Evolutionary conservation across 495 filamentous ascomycete genomes (phyloP).

Genomic region (Tuber borchii): DNA sequence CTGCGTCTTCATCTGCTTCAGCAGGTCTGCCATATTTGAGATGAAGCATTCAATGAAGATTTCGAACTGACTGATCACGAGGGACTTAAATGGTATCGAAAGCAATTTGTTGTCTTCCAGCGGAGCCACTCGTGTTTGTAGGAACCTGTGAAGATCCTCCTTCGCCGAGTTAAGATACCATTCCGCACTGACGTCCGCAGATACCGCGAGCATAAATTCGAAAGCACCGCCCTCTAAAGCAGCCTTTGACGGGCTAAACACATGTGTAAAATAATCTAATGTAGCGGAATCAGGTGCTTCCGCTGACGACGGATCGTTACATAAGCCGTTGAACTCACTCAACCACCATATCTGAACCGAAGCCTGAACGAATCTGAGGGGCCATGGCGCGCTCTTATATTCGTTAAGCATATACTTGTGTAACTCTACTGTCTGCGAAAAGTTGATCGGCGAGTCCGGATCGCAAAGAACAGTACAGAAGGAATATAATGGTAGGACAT

Average conservation of each 20-base stretch:
- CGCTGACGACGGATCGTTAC: constrained; percentile 60
- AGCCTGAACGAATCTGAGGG: constrained; percentile 65
- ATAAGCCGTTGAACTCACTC: constrained; percentile 84
- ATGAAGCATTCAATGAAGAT: constrained; percentile 83
- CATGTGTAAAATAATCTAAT: constrained; percentile 48
- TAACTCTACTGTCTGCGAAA: constrained; percentile 61
- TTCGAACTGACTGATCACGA: constrained; percentile 74
- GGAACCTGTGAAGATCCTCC: constrained; percentile 63
- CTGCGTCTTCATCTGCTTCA: constrained; percentile 76
- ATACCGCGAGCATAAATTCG: constrained; percentile 78
- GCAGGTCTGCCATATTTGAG: constrained; percentile 85
- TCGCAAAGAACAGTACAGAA: constrained; percentile 69
- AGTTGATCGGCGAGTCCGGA: constrained; percentile 54
- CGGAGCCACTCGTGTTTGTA: constrained; percentile 68
- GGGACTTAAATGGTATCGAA: constrained; percentile 56
- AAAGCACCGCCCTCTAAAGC: constrained; percentile 85
- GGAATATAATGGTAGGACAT: constrained; percentile 67
- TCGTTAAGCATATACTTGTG: constrained; percentile 59
- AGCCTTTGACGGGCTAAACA: constrained; percentile 43
- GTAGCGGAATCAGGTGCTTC: constrained; percentile 54
- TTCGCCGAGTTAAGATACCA: constrained; percentile 39
- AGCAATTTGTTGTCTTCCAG: constrained; percentile 58
- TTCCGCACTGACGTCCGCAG: constrained; percentile 64
- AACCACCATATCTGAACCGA: constrained; percentile 75
- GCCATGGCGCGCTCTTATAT: constrained; percentile 61